phyloP scores from a whole-genome alignment of 306 rosid genomes.

The Acmispon strigosus region DNA sequence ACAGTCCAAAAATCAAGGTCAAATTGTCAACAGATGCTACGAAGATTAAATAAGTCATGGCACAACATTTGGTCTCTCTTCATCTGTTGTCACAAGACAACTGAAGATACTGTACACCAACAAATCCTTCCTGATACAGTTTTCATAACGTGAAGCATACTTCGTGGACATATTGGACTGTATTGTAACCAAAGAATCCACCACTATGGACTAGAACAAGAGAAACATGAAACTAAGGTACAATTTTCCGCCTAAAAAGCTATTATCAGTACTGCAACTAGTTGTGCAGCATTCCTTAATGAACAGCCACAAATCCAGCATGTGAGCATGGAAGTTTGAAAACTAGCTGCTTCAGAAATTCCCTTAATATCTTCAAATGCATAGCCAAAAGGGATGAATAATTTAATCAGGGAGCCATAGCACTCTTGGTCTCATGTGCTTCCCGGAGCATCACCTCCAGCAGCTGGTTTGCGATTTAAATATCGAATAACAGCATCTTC shows the following conservation, averaged over 20 bases:
- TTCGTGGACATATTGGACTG: background rate
- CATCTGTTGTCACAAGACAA: slow-evolving; percentile 11
- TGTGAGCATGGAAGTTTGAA: slow-evolving; percentile 20
- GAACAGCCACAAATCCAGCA: slow-evolving; percentile 29
- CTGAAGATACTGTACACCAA: slow-evolving; percentile 24
- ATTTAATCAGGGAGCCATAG: background rate
- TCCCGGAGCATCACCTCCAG: slow-evolving; percentile 86
- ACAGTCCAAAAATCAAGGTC: background rate
- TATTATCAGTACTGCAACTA: slow-evolving; percentile 7
- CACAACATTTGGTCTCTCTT: background rate
- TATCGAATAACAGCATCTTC: slow-evolving; percentile 98
- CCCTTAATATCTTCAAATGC: background rate
- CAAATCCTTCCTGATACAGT: slow-evolving; percentile 15
- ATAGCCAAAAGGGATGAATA: slow-evolving; percentile 17
- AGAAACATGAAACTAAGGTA: background rate
- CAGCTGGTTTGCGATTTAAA: slow-evolving; percentile 80
- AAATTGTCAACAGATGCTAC: background rate
- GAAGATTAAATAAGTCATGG: background rate
- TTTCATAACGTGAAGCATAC: slow-evolving; percentile 10
- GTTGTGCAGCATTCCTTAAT: slow-evolving; percentile 26
- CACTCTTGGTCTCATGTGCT: slow-evolving; percentile 43
- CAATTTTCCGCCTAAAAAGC: slow-evolving; percentile 14
- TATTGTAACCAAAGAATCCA: slow-evolving; percentile 18
- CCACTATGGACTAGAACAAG: slow-evolving; percentile 2
- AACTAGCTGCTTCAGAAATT: slow-evolving; percentile 11